Conservation (phyloP, 176 grass and related monocot species). For the Tillandsia leiboldiana region DNA sequence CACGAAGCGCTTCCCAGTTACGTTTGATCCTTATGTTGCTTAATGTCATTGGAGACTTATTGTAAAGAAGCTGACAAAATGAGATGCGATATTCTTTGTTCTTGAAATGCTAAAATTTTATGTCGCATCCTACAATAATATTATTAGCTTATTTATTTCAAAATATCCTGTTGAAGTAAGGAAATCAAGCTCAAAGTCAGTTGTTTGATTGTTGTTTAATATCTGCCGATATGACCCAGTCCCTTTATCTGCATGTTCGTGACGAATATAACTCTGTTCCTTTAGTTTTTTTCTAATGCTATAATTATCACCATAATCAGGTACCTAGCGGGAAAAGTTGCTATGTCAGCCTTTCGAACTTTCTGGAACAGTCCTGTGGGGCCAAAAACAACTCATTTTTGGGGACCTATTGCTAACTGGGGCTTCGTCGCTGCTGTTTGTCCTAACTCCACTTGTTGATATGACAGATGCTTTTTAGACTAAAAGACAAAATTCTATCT, state of each 20-base stretch:
- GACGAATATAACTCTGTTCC: not conserved
- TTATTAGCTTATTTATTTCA: no score
- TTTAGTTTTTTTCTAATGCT: not conserved
- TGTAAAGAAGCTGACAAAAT: no score
- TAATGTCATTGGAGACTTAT: no score
- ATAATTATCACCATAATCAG: not conserved
- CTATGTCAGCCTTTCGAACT: constrained; percentile 32
- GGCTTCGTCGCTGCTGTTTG: constrained; percentile 61
- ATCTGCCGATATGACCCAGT: no score
- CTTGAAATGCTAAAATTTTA: no score
- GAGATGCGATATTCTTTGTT: no score
- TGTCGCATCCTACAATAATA: no score
- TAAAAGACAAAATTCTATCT: not conserved
- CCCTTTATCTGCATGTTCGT: not conserved
- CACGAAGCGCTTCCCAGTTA: no score
- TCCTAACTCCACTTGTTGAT: not conserved
- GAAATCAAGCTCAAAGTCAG: no score
- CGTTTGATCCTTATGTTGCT: no score
- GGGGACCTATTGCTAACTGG: constrained; percentile 72
- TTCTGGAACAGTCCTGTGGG: constrained; percentile 73
- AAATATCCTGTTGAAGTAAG: no score
- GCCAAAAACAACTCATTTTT: constrained; percentile 81
- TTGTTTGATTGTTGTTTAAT: no score
- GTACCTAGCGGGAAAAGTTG: constrained; percentile 10
- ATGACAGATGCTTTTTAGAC: not conserved